A percentile compares a stretch with the other conserved stretches of the same genome.
These are phyloP conservation scores for Trichocladium uniseriatum DNA, from an alignment of 495 filamentous ascomycete genomes.

Conservation along the genomic window DNA sequence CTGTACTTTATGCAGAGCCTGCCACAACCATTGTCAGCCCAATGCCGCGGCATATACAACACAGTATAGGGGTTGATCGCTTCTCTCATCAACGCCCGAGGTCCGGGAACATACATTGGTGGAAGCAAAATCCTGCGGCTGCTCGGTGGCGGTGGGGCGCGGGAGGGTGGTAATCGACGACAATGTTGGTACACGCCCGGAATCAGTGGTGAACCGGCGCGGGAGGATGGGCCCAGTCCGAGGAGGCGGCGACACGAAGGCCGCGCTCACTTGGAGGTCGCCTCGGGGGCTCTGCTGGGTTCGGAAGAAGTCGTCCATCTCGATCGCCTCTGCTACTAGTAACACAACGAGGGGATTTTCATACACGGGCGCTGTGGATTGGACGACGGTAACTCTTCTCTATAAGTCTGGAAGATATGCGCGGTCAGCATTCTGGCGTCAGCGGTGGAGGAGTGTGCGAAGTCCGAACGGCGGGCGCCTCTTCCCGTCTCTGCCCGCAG, in stretches of 20 bases:
- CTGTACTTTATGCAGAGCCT: slow-evolving; percentile 52
- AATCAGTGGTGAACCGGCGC: slow-evolving; percentile 89
- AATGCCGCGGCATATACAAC: not conserved
- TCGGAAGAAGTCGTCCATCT: slow-evolving; percentile 61
- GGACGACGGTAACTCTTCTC: slow-evolving; percentile 21
- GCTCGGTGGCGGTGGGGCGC: slow-evolving; percentile 21
- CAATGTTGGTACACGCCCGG: slow-evolving; percentile 74
- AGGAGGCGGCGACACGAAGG: slow-evolving; percentile 58
- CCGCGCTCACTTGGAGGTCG: slow-evolving; percentile 57
- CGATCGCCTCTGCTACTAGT: slow-evolving; percentile 46
- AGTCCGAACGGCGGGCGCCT: too few relatives aligned
- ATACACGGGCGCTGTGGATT: slow-evolving; percentile 37
- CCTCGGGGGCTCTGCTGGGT: slow-evolving; percentile 61
- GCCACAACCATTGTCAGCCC: slow-evolving; percentile 6
- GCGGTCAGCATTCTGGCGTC: slow-evolving; percentile 5
- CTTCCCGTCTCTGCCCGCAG: too few relatives aligned
- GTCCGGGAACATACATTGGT: slow-evolving; percentile 30
- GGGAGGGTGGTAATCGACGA: slow-evolving; percentile 51
- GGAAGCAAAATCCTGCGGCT: slow-evolving; percentile 36
- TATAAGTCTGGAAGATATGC: slow-evolving; percentile 17
- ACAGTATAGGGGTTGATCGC: not conserved
- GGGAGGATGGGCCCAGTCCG: slow-evolving; percentile 59
- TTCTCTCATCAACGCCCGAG: too few relatives aligned
- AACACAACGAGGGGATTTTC: slow-evolving; percentile 26
- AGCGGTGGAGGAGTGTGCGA: not conserved